Evolutionary conservation across 1,284 basidiomycete genomes (phyloP).

Genomic region (Fomitopsis schrenkii): DNA sequence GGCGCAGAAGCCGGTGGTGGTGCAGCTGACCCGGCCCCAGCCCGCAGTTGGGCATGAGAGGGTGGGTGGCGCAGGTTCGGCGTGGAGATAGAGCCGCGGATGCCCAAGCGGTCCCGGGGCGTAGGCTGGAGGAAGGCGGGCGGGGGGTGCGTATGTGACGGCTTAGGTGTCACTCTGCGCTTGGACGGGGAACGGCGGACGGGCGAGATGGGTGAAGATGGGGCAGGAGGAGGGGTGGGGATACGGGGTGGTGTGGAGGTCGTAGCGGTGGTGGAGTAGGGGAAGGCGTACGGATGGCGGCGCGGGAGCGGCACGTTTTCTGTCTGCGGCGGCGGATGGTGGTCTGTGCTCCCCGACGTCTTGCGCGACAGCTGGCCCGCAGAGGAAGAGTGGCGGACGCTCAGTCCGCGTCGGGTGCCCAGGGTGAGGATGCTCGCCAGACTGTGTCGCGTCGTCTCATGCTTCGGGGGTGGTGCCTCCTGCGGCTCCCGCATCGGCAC

Average conservation of each 20-base stretch:
- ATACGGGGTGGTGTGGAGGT: constrained; percentile 12
- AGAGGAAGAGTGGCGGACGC: constrained; percentile 16
- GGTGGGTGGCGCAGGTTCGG: constrained; percentile 48
- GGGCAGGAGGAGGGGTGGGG: neutral
- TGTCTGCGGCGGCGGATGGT: neutral
- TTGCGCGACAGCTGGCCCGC: constrained; percentile 16
- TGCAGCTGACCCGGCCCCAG: neutral
- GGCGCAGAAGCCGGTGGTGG: constrained; percentile 1
- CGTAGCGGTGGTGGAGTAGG: constrained; percentile 21
- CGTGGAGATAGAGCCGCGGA: constrained; percentile 55
- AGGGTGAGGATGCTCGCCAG: constrained; percentile 48
- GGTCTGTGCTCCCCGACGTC: neutral
- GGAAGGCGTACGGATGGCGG: constrained; percentile 47
- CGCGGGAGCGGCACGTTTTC: constrained; percentile 2
- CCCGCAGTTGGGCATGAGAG: constrained; percentile 4
- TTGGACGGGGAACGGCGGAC: constrained; percentile 14
- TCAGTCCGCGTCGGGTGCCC: constrained; percentile 20
- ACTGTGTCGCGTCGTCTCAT: constrained; percentile 34
- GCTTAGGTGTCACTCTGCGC: constrained; percentile 19
- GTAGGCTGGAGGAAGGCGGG: constrained; percentile 22
- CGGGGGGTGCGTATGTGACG: constrained; percentile 11
- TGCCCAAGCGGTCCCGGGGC: constrained; percentile 14
- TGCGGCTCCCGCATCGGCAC: constrained; percentile 29
- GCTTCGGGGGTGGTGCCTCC: constrained; percentile 21
- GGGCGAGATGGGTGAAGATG: constrained; percentile 17